Conservation (phyloP, 2,329 filamentous ascomycete species). For the Ploettnerulaceae sp. region DNA sequence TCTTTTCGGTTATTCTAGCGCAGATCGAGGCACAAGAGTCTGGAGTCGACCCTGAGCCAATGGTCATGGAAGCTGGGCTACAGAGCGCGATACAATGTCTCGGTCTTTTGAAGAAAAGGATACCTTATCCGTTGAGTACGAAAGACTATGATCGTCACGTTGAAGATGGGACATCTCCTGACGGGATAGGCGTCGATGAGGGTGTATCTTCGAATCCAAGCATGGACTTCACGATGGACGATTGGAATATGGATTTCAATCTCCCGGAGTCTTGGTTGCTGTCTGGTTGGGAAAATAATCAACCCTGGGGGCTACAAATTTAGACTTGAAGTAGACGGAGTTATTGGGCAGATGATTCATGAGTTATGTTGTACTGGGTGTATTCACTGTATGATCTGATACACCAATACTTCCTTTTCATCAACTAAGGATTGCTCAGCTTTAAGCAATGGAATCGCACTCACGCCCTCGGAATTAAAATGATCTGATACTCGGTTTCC, state of each 20-base stretch:
- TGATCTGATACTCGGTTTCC: too few relatives aligned
- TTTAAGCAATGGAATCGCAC: too few relatives aligned
- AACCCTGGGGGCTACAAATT: constrained; percentile 12
- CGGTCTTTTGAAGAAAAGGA: constrained; percentile 13
- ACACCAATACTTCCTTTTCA: too few relatives aligned
- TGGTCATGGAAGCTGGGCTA: constrained; percentile 18
- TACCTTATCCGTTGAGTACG: neutral
- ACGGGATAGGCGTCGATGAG: neutral
- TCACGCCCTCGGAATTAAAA: too few relatives aligned
- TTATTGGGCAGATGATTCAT: neutral
- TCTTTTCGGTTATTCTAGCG: constrained; percentile 38
- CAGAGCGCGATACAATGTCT: constrained; percentile 20
- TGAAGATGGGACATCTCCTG: constrained; percentile 6
- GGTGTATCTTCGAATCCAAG: neutral
- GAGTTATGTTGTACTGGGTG: too few relatives aligned
- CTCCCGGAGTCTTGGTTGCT: constrained; percentile 15
- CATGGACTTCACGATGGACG: constrained; percentile 13
- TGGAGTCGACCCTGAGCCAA: constrained; percentile 11
- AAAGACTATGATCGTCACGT: constrained; percentile 9
- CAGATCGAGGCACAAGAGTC: constrained; percentile 36
- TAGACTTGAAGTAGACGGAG: neutral
- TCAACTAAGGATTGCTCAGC: too few relatives aligned
- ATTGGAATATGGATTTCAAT: constrained; percentile 18
- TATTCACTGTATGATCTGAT: too few relatives aligned
- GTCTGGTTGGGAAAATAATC: constrained; percentile 15